A percentile compares a stretch with the other conserved stretches of the same genome.
Evolutionary conservation across 164 flowering plant species (phyloP).

Genomic region (Chimonanthus salicifolius): DNA sequence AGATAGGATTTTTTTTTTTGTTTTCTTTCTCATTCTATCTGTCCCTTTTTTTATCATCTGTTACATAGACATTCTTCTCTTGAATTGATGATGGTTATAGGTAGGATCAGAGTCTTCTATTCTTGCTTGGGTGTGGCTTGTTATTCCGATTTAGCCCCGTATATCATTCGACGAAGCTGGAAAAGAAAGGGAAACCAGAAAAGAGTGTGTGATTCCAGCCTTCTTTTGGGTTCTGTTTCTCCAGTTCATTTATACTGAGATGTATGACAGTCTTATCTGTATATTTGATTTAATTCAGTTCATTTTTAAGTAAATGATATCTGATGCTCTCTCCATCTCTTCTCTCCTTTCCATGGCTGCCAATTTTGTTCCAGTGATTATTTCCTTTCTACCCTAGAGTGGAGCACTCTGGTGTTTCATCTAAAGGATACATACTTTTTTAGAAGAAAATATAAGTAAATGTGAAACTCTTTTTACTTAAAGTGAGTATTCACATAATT

Average conservation of each 20-base stretch:
- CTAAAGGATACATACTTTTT: not conserved
- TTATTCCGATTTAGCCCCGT: constrained; percentile 26
- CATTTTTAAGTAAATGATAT: constrained; percentile 11
- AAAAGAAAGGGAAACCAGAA: not conserved
- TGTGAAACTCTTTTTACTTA: too few species aligned
- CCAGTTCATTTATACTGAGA: constrained; percentile 21
- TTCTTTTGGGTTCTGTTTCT: constrained; percentile 15
- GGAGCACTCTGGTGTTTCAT: not conserved
- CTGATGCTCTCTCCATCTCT: not conserved
- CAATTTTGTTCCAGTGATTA: not conserved
- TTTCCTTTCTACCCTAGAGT: too few species aligned
- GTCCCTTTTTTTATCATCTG: constrained; percentile 3
- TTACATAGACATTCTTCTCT: constrained; percentile 14
- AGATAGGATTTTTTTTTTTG: not conserved
- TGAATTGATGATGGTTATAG: constrained; percentile 8
- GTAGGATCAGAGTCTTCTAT: constrained; percentile 12
- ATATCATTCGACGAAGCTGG: constrained; percentile 19
- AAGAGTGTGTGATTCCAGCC: not conserved
- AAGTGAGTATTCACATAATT: too few species aligned
- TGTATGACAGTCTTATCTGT: constrained; percentile 27
- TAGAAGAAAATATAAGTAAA: too few species aligned
- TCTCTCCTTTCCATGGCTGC: constrained; percentile 3
- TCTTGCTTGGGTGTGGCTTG: constrained; percentile 32
- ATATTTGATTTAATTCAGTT: constrained; percentile 27
- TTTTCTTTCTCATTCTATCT: not conserved